Percentiles rank a stretch among this genome's conserved stretches.
These are phyloP conservation scores for Coemansia sp. DNA, from an alignment of 192 early-diverging fungal species.

Conservation along the genomic window DNA sequence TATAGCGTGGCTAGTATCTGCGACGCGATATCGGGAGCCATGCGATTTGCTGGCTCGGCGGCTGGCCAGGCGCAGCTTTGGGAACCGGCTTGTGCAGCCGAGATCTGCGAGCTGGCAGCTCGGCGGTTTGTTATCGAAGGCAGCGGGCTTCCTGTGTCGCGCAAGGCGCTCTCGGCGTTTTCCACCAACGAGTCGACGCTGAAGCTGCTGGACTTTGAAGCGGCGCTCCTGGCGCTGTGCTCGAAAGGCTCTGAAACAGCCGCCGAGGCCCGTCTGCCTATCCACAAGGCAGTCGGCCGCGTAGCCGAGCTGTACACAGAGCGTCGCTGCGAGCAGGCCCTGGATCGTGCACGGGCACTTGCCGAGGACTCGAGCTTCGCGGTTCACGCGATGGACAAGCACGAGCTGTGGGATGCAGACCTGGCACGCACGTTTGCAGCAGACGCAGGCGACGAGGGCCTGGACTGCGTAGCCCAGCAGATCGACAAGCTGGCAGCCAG, in stretches of 20 bases:
- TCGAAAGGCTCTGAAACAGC: not conserved
- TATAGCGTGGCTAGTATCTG: not conserved
- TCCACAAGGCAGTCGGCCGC: conserved; percentile 10
- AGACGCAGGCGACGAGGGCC: not conserved
- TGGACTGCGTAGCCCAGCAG: not conserved
- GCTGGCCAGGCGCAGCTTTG: not conserved
- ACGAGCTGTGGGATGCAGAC: conserved; percentile 27
- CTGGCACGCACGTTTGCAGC: conserved; percentile 6
- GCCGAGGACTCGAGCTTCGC: conserved; percentile 24
- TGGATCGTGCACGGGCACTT: conserved; percentile 10
- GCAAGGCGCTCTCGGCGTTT: conserved; percentile 12
- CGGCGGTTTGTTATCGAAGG: not conserved
- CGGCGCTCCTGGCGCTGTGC: conserved; percentile 9
- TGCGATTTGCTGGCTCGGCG: not conserved
- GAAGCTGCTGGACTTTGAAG: conserved; percentile 22
- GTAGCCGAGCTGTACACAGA: conserved; percentile 23
- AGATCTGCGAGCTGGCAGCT: not conserved
- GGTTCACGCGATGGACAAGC: conserved; percentile 6
- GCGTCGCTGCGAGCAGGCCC: conserved; percentile 19
- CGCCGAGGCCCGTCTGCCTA: conserved; percentile 6
- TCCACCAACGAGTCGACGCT: conserved; percentile 1
- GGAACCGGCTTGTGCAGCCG: not conserved
- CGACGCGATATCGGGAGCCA: not conserved
- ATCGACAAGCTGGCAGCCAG: not conserved
- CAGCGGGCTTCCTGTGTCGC: conserved; percentile 11